Conservation (phyloP, 805 yeast species). For the Clavispora carvajalis region DNA sequence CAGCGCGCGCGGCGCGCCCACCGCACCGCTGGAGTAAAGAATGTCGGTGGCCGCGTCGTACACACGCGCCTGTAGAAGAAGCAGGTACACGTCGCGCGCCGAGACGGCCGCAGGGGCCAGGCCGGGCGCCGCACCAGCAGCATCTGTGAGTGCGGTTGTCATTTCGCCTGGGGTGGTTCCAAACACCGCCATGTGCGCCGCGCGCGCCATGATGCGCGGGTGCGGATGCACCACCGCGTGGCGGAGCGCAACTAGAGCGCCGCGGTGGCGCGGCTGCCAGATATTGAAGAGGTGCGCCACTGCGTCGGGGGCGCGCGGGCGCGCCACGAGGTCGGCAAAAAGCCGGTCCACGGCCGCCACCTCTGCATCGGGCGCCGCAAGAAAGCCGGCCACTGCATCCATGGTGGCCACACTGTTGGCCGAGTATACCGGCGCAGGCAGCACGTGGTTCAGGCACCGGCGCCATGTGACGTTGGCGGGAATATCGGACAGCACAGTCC, state of each 20-base stretch:
- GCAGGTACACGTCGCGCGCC: slow-evolving; percentile 3
- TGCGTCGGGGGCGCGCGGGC: slow-evolving; percentile 15
- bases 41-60: slow-evolving; percentile 15
- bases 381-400: slow-evolving; percentile 10
- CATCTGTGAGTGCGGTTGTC: no score
- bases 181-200: slow-evolving; percentile 2
- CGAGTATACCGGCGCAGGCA: slow-evolving; percentile 18
- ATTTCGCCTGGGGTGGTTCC: background rate
- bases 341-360: slow-evolving; percentile 3
- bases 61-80: background rate
- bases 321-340: slow-evolving; percentile 1
- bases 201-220: slow-evolving; percentile 8
- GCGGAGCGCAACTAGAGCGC: slow-evolving; percentile 25
- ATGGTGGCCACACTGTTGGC: slow-evolving; percentile 19
- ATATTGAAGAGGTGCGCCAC: slow-evolving; percentile 22
- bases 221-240: slow-evolving; percentile 31
- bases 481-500: slow-evolving; percentile 17
- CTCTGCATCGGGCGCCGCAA: slow-evolving; percentile 6
- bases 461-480: slow-evolving; percentile 14
- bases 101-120: slow-evolving; percentile 1
- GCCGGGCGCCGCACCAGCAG: slow-evolving; percentile 3
- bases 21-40: slow-evolving; percentile 21
- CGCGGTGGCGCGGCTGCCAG: slow-evolving; percentile 26
- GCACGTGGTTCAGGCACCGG: slow-evolving; percentile 24
- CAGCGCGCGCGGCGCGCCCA: slow-evolving; percentile 16